Evolutionary conservation across 768 basidiomycete genomes (phyloP).

Genomic region (Tricholomella constricta): DNA sequence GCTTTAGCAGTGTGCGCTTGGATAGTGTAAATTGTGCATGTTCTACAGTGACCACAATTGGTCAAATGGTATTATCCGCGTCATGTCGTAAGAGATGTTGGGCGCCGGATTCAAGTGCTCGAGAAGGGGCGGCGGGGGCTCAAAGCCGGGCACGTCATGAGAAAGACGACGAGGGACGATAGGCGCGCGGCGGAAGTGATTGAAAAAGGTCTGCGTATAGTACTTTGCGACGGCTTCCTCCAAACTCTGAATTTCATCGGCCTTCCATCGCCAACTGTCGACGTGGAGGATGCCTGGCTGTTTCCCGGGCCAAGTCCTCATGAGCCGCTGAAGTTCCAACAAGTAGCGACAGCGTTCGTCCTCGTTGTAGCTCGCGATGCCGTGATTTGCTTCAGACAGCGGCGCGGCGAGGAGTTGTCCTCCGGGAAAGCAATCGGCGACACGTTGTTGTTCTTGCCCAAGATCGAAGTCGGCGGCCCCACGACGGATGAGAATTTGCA

Average conservation of each 20-base stretch:
- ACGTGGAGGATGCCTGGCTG: not conserved
- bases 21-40: not conserved
- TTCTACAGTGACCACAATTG: not conserved
- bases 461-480: too few species aligned
- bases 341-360: too few species aligned
- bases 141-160: too few species aligned
- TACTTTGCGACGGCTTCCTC: too few species aligned
- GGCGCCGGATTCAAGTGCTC: conserved; percentile 1
- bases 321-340: not conserved
- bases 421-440: too few species aligned
- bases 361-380: conserved; percentile 1
- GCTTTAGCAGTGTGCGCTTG: not conserved
- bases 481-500: too few species aligned
- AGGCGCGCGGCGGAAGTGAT: too few species aligned
- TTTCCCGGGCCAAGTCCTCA: conserved; percentile 5
- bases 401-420: too few species aligned
- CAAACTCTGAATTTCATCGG: not conserved
- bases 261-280: not conserved
- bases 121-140: too few species aligned
- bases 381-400: conserved; percentile 9
- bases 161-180: too few species aligned
- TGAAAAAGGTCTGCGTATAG: too few species aligned
- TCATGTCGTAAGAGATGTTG: conserved; percentile 4
- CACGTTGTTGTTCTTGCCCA: too few species aligned
- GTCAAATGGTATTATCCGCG: not conserved